Evolutionary conservation across 768 basidiomycete genomes (phyloP).

Genomic region (Mycena leptocephala): DNA sequence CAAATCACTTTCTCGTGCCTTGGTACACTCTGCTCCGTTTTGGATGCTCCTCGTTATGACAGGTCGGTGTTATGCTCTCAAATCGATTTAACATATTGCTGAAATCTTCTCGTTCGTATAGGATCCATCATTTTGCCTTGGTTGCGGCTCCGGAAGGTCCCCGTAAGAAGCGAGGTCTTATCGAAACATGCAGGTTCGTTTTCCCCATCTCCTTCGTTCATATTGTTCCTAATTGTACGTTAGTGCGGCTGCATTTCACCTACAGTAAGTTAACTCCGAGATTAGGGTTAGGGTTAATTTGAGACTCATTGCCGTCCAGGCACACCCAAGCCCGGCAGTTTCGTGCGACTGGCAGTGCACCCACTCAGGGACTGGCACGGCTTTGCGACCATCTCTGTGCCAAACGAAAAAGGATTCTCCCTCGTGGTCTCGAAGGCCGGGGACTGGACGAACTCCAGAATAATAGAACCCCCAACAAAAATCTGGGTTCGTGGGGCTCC

Average conservation of each 20-base stretch:
- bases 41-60: constrained; percentile 73
- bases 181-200: constrained; percentile 63
- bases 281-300: neutral
- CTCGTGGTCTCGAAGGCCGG: constrained; percentile 72
- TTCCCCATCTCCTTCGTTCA: neutral
- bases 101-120: constrained; percentile 21
- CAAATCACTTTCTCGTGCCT: constrained; percentile 58
- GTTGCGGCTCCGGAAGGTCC: constrained; percentile 71
- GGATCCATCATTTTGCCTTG: constrained; percentile 74
- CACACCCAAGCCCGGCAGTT: constrained; percentile 63
- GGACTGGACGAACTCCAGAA: constrained; percentile 72
- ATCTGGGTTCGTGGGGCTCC: constrained; percentile 75
- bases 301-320: constrained; percentile 46
- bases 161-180: constrained; percentile 67
- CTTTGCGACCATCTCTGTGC: constrained; percentile 69
- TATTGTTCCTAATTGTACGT: neutral
- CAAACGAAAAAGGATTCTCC: constrained; percentile 66
- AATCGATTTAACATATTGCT: neutral
- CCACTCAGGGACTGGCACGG: constrained; percentile 74
- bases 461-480: constrained; percentile 66
- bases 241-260: constrained; percentile 71
- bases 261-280: constrained; percentile 57
- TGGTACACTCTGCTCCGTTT: constrained; percentile 64
- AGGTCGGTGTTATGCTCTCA: constrained; percentile 40
- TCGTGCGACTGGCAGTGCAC: constrained; percentile 61